Evolutionary conservation across 1,284 basidiomycete species (phyloP), one percentile per base, ranked within the genome.

Genomic region (Ganoderma resinaceum): DNA sequence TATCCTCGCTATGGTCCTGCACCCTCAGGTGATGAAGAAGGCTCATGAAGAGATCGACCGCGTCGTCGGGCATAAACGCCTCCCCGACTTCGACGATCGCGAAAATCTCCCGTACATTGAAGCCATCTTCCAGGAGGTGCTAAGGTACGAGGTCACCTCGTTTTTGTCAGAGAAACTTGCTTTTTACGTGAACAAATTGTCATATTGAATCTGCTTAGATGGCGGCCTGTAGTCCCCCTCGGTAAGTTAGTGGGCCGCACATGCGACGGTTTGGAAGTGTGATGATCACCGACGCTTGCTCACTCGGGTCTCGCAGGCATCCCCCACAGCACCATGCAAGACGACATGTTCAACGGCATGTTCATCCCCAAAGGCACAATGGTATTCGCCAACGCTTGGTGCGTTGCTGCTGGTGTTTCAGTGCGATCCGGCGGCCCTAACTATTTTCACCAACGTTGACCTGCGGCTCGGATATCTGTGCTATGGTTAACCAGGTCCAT

Each of bases 31-130:
- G 14, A 74, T 79, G 65, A 70, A 67, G 43, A 79, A 76, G 67
- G 78, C 80, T 7, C 80, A 80, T 31, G 76, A 74, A 58, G 81
- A 83, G 72, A 76, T 82, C 43, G 80, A 81, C 66, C 62, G 66
- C 16, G 77, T 79, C n/a, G 76, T 80, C 9, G 78, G 79, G 33
- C 53, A 63, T 46, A 76, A 76, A 26, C 78, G 76, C 12, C 74
- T 80, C 65, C 76, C 77, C 42, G 73, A 76, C 55, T 76, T 78
- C 61, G 73, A 77, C n/a, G 80, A 80, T 61, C 72, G 78, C 61
- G 71, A 70, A 20, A 77, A 74, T 33, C 75, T 82, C 62, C 77
- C 78, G 49, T 83, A 82, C 75, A 75, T 79, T 16, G 76, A 78
- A 49, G 71, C 69, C 20, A 69, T 78, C 43, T 63, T 78, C 33